phyloP scores from a whole-genome alignment of 2,329 filamentous ascomycete genomes.

The Xylaria arbuscula region DNA sequence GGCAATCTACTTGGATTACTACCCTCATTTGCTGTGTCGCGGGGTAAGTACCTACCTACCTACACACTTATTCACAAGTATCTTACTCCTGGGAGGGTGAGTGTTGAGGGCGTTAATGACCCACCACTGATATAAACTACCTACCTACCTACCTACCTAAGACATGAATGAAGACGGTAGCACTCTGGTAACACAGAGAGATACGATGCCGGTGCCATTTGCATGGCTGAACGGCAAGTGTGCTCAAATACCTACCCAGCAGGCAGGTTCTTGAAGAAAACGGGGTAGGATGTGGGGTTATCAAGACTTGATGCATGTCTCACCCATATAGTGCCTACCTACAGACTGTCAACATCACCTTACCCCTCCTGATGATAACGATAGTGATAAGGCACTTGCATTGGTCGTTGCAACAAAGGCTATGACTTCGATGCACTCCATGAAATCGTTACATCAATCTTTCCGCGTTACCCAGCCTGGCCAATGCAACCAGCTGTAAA shows the following conservation, averaged over 20 bases:
- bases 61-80: neutral
- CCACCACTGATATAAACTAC: neutral
- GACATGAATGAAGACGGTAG: neutral
- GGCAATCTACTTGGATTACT: neutral
- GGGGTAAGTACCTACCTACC: neutral
- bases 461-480: neutral
- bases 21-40: neutral
- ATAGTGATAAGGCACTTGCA: neutral
- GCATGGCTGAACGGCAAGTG: neutral
- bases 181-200: neutral
- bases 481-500: neutral
- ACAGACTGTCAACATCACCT: neutral
- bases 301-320: slow-evolving; percentile 21
- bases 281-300: neutral
- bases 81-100: neutral
- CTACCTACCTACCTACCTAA: no score
- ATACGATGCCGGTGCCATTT: neutral
- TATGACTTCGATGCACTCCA: neutral
- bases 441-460: neutral
- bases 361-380: neutral
- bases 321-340: neutral
- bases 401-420: neutral
- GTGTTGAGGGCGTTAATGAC: neutral
- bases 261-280: neutral
- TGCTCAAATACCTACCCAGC: neutral